These are phyloP conservation scores for Curvularia lunata DNA, from an alignment of 2,329 filamentous ascomycete species.

Conservation along the genomic window DNA sequence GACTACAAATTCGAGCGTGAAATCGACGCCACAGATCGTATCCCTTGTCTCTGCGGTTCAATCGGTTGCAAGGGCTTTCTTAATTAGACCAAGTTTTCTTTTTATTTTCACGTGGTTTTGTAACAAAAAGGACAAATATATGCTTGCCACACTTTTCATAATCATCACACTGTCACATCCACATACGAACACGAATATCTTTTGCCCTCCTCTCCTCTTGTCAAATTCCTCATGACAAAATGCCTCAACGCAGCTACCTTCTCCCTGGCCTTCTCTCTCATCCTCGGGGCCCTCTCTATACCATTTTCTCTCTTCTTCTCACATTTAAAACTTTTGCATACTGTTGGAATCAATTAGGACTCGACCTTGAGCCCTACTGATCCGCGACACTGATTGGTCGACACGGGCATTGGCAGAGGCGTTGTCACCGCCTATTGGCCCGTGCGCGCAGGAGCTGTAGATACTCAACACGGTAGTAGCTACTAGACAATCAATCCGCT, in stretches of 20 bases:
- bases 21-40: slow-evolving; percentile 90
- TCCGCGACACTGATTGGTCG: too few relatives aligned
- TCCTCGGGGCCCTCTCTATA: neutral
- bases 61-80: slow-evolving; percentile 98
- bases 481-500: too few relatives aligned
- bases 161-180: too few relatives aligned
- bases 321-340: too few relatives aligned
- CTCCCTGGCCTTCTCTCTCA: neutral
- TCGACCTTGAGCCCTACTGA: too few relatives aligned
- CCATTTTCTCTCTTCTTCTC: neutral
- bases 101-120: slow-evolving; percentile 50
- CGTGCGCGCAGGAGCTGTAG: too few relatives aligned
- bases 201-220: neutral
- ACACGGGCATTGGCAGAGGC: too few relatives aligned
- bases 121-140: neutral
- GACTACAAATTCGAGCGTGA: slow-evolving; percentile 99
- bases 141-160: neutral
- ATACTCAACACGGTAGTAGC: too few relatives aligned
- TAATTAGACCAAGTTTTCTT: slow-evolving; percentile 66
- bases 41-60: slow-evolving; percentile 95
- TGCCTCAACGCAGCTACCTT: neutral
- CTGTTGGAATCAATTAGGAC: too few relatives aligned
- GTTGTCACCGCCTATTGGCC: too few relatives aligned
- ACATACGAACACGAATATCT: too few relatives aligned
- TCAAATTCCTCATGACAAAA: neutral